These are phyloP conservation scores for Pythium biforme DNA, from an alignment of 352 stramenopile species.

Conservation along the genomic window DNA sequence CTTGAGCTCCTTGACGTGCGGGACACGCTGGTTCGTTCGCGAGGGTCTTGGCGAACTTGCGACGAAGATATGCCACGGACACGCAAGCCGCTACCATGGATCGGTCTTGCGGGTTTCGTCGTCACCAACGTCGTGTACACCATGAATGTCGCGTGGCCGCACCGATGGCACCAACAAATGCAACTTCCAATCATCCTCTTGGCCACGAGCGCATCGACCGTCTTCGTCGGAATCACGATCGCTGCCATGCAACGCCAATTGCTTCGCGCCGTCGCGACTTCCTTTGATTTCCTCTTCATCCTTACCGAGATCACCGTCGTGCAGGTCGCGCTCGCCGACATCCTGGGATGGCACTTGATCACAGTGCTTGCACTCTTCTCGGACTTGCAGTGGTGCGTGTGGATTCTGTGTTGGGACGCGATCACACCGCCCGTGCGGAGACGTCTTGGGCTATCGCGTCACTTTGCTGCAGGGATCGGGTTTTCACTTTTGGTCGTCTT, in stretches of 20 bases:
- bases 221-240: neutral
- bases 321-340: constrained; percentile 28
- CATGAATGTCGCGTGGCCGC: neutral
- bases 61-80: neutral
- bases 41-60: neutral
- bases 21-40: neutral
- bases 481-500: neutral
- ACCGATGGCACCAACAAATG: neutral
- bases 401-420: constrained; percentile 6
- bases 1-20: neutral
- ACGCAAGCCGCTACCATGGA: neutral
- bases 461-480: neutral
- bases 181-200: neutral
- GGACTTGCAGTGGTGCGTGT: neutral
- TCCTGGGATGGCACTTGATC: constrained; percentile 2
- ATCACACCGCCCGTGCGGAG: neutral
- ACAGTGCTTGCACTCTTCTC: neutral
- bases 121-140: neutral
- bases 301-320: constrained; percentile 26
- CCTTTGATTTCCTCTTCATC: constrained; percentile 47
- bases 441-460: neutral
- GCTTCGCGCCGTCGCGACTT: constrained; percentile 28
- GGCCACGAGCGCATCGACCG: neutral
- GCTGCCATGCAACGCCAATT: constrained; percentile 25
- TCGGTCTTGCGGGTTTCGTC: neutral